Conservation (phyloP, 495 filamentous ascomycete genomes). For the Articulospora tetracladia region DNA sequence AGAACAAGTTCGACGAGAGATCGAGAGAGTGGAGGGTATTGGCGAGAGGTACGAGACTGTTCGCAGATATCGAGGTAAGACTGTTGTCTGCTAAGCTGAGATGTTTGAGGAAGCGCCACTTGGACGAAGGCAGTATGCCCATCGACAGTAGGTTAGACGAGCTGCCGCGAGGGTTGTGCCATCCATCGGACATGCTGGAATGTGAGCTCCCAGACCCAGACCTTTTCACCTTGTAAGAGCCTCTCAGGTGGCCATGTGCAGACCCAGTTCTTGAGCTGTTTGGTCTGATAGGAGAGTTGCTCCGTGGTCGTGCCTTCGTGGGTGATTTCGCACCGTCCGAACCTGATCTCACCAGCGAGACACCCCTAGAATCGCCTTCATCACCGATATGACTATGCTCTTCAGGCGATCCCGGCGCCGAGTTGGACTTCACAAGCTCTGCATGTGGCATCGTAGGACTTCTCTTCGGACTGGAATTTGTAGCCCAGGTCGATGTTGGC, state of each 20-base stretch:
- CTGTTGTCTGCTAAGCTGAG: slow-evolving; percentile 89
- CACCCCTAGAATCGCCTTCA: slow-evolving; percentile 11
- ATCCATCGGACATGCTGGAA: slow-evolving; percentile 72
- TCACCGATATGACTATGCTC: slow-evolving; percentile 28
- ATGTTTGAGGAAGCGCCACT: slow-evolving; percentile 93
- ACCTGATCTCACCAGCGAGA: slow-evolving; percentile 20
- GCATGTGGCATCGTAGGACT: slow-evolving; percentile 50
- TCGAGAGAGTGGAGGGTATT: slow-evolving; percentile 87
- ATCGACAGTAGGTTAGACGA: slow-evolving; percentile 65
- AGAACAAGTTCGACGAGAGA: slow-evolving; percentile 85
- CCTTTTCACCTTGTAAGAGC: slow-evolving; percentile 67
- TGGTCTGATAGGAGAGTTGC: slow-evolving; percentile 76
- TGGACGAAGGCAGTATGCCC: slow-evolving; percentile 69
- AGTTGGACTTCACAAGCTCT: slow-evolving; percentile 54
- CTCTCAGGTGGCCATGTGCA: slow-evolving; percentile 51
- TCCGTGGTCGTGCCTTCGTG: slow-evolving; percentile 53
- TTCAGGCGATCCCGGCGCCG: slow-evolving; percentile 64
- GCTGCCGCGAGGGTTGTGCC: slow-evolving; percentile 61
- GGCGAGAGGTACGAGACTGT: slow-evolving; percentile 75
- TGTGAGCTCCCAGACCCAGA: slow-evolving; percentile 91
- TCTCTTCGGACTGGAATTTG: slow-evolving; percentile 52
- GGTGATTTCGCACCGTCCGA: slow-evolving; percentile 26
- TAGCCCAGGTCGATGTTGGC: slow-evolving; percentile 63
- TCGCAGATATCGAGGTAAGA: slow-evolving; percentile 68
- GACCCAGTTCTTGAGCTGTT: slow-evolving; percentile 66